A percentile compares a stretch with the other conserved stretches of the same genome.
Evolutionary conservation across 2,329 filamentous ascomycete genomes (phyloP).

Genomic region (Diaporthe citri): DNA sequence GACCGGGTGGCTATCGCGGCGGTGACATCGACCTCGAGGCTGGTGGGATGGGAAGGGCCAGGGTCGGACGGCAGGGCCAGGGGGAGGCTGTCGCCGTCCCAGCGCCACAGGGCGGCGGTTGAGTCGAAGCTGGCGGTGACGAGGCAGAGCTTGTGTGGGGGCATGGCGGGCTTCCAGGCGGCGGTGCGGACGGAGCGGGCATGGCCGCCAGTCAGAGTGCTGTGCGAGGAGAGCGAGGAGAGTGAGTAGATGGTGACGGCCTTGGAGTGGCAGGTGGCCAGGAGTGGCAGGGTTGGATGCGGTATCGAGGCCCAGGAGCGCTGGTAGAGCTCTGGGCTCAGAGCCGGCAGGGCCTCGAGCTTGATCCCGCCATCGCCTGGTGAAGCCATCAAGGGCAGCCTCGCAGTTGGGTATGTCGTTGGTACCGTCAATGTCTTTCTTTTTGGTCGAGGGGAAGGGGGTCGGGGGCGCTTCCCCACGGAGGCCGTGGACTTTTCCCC

Average conservation of each 20-base stretch:
- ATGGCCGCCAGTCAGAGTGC: conserved; percentile 86
- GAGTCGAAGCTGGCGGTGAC: conserved; percentile 96
- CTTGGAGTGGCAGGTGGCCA: conserved; percentile 91
- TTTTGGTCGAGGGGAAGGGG: not conserved
- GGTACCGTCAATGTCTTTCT: too few species aligned
- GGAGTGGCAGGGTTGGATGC: conserved; percentile 87
- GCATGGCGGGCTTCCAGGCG: conserved; percentile 85
- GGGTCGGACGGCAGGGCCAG: conserved; percentile 42
- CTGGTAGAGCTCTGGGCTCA: conserved; percentile 70
- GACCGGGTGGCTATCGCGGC: conserved; percentile 43
- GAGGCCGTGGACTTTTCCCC: not conserved
- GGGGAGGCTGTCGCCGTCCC: conserved; percentile 61
- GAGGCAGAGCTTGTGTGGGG: conserved; percentile 76
- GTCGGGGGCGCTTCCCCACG: not conserved
- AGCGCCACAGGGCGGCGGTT: conserved; percentile 87
- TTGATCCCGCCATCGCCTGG: conserved; percentile 49
- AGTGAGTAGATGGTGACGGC: conserved; percentile 92
- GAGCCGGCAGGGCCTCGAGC: conserved; percentile 57
- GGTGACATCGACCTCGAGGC: conserved; percentile 59
- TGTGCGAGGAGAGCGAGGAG: conserved; percentile 82
- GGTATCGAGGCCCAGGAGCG: conserved; percentile 89
- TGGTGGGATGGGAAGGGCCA: conserved; percentile 42
- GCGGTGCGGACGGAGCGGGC: conserved; percentile 88
- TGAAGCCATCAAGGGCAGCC: conserved; percentile 39
- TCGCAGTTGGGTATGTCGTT: not conserved